Percentiles rank a stretch among this genome's conserved stretches.
These are phyloP conservation scores for Exophiala spinifera DNA, from an alignment of 2,329 filamentous ascomycete species.

Conservation along the genomic window DNA sequence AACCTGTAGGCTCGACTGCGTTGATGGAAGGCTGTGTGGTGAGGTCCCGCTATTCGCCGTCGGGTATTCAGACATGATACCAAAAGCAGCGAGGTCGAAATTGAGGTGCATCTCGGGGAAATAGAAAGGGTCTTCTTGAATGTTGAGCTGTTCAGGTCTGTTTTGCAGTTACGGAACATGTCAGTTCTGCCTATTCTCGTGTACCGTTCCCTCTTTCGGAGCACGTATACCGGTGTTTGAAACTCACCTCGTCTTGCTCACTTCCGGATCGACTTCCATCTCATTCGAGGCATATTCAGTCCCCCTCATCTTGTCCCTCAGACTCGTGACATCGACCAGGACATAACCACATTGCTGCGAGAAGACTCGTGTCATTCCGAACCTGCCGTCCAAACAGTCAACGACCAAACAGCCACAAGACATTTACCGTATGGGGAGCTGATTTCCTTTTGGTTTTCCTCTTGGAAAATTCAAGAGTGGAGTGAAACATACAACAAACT, in stretches of 20 bases:
- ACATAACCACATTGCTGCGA: slow-evolving; percentile 84
- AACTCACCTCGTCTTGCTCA: slow-evolving; percentile 70
- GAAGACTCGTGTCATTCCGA: slow-evolving; percentile 81
- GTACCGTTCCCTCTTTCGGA: too few species aligned
- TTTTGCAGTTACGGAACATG: not conserved
- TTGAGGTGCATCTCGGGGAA: slow-evolving; percentile 62
- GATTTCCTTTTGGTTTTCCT: too few species aligned
- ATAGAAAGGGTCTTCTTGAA: slow-evolving; percentile 81
- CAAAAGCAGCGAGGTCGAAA: slow-evolving; percentile 49
- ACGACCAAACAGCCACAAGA: too few species aligned
- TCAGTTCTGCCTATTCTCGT: too few species aligned
- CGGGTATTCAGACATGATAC: slow-evolving; percentile 38
- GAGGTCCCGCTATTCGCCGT: slow-evolving; percentile 30
- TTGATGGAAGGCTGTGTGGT: slow-evolving; percentile 22
- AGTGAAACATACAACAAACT: slow-evolving; percentile 65
- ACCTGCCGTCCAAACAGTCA: slow-evolving; percentile 42
- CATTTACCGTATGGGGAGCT: too few species aligned
- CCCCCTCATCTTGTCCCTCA: slow-evolving; percentile 68
- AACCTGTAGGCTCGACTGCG: slow-evolving; percentile 33
- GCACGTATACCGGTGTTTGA: too few species aligned
- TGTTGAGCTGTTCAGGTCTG: slow-evolving; percentile 71
- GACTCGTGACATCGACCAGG: slow-evolving; percentile 72
- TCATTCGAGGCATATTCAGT: slow-evolving; percentile 59
- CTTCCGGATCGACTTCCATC: slow-evolving; percentile 65
- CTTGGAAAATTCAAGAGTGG: not conserved